Base-by-base conservation (phyloP, 768 basidiomycete genomes). In the Tephrocybe sp. region DNA sequence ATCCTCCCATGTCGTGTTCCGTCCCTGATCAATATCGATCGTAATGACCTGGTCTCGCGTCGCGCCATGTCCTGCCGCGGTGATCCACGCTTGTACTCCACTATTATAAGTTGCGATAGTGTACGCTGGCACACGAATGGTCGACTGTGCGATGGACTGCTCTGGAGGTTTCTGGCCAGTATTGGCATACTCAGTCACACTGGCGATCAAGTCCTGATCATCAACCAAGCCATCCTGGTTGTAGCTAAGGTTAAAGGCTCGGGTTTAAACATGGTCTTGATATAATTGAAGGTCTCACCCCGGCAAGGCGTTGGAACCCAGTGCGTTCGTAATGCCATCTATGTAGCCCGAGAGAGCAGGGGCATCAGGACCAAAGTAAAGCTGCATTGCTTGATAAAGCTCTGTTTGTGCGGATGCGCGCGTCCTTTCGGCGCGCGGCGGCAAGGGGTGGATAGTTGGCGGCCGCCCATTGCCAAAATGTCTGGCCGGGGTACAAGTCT, bases 1-100 rank as follows among this genome's bases (percentile, higher is more conserved):
- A 46, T 51, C 50, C 32, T 46, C 35, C 50, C 50, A 51, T 15
- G 7, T 45, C 19, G 50, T 51, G 3, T 46, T 36, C 44, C 18
- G 19, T 36, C 50, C 50, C 32, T 45, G 30, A 12, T 37, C 28
- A 31, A 51, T 38, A 30, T 51, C 32, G 34, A 44, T 45, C 32
- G 42, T 35, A 25, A 51, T 46, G 30, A 46, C 43, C 43, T 45
- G 40, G 27, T 51, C 50, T 16, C 32, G 40, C 43, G 48, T 43
- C 11, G 40, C 40, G 13, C 44, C 50, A 18, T 28, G n/a, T 9
- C 37, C 32, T 18, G 31, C n/a, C 2, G 25, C 43, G 27, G 50
- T 36, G 37, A 35, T 24, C 50, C 50, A 51, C 2, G 30, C 34
- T 25, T 45, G 26, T 1, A 51, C 50, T 9, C 44, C 26, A 13